These are phyloP conservation scores for Catharanthus roseus DNA, from an alignment of 257 asterid genomes.

Conservation along the genomic window DNA sequence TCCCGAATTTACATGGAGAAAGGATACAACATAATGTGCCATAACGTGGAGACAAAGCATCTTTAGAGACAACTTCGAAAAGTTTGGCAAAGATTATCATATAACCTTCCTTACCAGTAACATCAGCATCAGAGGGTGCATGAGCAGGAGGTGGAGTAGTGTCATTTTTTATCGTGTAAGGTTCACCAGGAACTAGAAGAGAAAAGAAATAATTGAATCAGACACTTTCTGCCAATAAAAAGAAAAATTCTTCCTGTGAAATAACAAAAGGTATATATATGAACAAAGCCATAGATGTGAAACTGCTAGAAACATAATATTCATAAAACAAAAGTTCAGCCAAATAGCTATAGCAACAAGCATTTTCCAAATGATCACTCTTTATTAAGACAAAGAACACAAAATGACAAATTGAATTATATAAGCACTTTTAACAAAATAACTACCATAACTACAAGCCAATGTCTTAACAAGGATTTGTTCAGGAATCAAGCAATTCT, in stretches of 20 bases:
- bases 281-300: background rate
- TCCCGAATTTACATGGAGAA: background rate
- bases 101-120: slow-evolving; percentile 43
- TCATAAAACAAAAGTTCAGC: background rate
- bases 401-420: no score
- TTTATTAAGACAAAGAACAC: background rate
- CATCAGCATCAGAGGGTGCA: slow-evolving; percentile 50
- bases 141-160: slow-evolving; percentile 61
- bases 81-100: background rate
- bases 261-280: background rate
- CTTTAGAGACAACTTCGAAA: background rate
- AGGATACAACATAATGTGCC: background rate
- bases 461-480: background rate
- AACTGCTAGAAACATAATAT: background rate
- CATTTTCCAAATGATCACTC: background rate
- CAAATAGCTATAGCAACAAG: background rate
- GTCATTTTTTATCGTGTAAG: slow-evolving; percentile 42
- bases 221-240: background rate
- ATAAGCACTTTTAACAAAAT: background rate
- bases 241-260: background rate
- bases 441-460: background rate
- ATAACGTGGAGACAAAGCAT: background rate
- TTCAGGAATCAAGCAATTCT: background rate
- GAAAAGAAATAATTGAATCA: background rate
- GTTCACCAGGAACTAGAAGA: slow-evolving; percentile 86